Conservation (phyloP, 768 basidiomycete genomes). For the Termitomyces sp. region DNA sequence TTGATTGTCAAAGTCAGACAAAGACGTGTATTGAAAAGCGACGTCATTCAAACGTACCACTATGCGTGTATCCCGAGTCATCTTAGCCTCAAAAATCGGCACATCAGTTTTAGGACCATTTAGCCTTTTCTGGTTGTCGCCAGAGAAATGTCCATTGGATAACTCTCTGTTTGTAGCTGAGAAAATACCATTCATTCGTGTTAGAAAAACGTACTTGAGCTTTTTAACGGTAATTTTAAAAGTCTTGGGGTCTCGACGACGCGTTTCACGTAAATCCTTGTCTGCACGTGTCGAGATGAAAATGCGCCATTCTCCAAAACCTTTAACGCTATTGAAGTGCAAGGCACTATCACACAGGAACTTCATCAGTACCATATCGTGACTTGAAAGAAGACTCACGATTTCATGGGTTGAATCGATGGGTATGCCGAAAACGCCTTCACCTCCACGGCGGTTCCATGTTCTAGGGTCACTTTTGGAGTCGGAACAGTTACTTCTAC, state of each 20-base stretch:
- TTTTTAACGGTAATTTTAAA: constrained; percentile 61
- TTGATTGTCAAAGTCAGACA: not conserved
- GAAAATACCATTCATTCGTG: not conserved
- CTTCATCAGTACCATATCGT: not conserved
- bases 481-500: not conserved
- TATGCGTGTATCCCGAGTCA: constrained; percentile 9
- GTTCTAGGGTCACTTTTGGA: not conserved
- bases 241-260: constrained; percentile 35
- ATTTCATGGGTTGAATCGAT: constrained; percentile 51
- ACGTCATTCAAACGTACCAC: constrained; percentile 7
- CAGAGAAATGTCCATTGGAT: constrained; percentile 29
- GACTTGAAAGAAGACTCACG: constrained; percentile 20
- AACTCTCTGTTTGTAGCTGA: constrained; percentile 43
- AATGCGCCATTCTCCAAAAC: constrained; percentile 63
- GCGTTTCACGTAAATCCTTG: constrained; percentile 40
- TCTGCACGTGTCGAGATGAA: constrained; percentile 48
- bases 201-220: constrained; percentile 42
- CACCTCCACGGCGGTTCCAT: not conserved
- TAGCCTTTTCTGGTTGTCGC: constrained; percentile 11
- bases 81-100: constrained; percentile 13
- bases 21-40: not conserved
- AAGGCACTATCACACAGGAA: constrained; percentile 29
- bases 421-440: constrained; percentile 28
- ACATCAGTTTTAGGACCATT: constrained; percentile 9
- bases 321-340: constrained; percentile 51